Evolutionary conservation across 495 filamentous ascomycete species (phyloP), one percentile per base, ranked within the genome.

Genomic region (Emericellopsis terricola): DNA sequence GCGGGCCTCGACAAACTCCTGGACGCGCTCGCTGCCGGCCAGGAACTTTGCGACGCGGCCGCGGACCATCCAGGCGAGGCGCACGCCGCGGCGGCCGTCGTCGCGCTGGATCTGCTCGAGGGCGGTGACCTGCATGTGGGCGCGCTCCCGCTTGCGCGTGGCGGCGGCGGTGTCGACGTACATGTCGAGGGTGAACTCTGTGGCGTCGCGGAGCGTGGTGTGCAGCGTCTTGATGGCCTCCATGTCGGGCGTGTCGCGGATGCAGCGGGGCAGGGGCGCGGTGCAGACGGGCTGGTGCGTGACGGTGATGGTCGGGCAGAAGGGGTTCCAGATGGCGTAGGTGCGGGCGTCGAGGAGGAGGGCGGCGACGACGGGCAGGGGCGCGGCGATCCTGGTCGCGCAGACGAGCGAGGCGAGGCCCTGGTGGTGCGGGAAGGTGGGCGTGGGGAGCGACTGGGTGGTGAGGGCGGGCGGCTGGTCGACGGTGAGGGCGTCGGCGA

Each of bases 291-390:
- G 23, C 23, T 26, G 47, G 9, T 26, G 13, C 20, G 44, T 34
- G 38, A 57, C 45, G 15, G 28, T 41, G 43, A 38, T 41, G 9
- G 19, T 26, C 11, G 48, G 44, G 37, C 47, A 44, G 33, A 56
- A 59, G 14, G 42, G 41, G 41, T 59, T 59, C 55, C 55, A 59
- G n/a, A 24, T 8, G 0, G 48, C 35, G 35, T 59, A 59, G 14
- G 37, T 23, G 14, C 44, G 8, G 6, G 48, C 32, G 10, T 46
- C 38, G 4, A 50, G 41, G 3, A 55, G 19, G 13, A 48, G 37
- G 17, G 44, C 45, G 5, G 55, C 40, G 31, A 46, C 51, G 8
- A 31, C 28, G 3, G 18, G 33, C 0, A 53, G 49, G 11, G 55
- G 18, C 8, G 48, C 55, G 24, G 41, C 37, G 37, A 59, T 47